Evolutionary conservation across 148 eudicot genomes (phyloP), one percentile per base, ranked within the genome.

Genomic region (Polygonum maritimum): DNA sequence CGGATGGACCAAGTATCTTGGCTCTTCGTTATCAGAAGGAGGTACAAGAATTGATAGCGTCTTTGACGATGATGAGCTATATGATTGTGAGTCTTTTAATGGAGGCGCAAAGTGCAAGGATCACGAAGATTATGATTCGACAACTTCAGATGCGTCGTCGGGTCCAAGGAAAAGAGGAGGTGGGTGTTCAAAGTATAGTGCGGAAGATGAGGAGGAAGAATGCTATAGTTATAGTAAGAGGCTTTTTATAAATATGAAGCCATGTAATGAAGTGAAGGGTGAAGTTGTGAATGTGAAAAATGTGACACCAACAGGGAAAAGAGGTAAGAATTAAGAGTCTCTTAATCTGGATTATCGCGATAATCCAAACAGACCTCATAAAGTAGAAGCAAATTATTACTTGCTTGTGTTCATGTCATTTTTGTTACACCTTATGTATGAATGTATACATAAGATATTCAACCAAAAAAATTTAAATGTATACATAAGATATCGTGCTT

Each of bases 1-100:
- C 3, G 97, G 97, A 5, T 92, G 97, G 97, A 92, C 94, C 3
- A 88, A 79, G 72, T 92, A 92, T 79, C 84, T 92, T 71, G 94
- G 69, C 75, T 86, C 97, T 26, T 18, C 16, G 74, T 45, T 75
- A 71, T 2, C 58, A 54, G 60, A 75, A 48, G 79, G 77, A 35
- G 71, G 71, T 0, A 60, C n/a, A 10, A 57, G 22, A 57, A 62
- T 69, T 35, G 77, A 78, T 52, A 71, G 21, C 40, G 57, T 71
- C 52, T 73, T 62, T 26, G 62, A 77, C 48, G 77, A 80, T 0
- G 80, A 76, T 49, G 18, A 13, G 45, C 8, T 1, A 0, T 41
- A 41, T 41, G 45, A 6, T 41, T 41, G 45, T 9, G 9, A 44
- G 47, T 44, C 47, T 44, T 7, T 44, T 44, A 44, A 44, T 44